A percentile compares a stretch with the other conserved stretches of the same genome.
phyloP scores from a whole-genome alignment of 805 yeast genomes.

The Kodamaea laetipori region DNA sequence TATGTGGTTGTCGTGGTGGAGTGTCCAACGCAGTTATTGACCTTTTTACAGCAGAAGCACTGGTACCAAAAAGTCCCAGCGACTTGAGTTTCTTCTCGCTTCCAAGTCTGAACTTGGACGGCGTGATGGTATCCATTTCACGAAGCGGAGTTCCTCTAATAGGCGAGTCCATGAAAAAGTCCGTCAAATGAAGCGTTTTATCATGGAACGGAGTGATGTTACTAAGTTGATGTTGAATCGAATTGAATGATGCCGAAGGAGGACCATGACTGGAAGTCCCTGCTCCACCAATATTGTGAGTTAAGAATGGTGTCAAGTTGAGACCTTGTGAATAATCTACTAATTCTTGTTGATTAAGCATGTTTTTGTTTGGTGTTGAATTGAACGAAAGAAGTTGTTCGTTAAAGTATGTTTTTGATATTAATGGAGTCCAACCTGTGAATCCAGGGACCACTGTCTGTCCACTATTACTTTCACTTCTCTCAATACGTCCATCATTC shows the following conservation, averaged over 20 bases:
- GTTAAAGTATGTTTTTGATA: constrained; percentile 38
- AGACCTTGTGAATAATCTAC: constrained; percentile 37
- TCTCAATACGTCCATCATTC: not conserved
- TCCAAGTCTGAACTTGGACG: constrained; percentile 35
- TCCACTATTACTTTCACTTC: not conserved
- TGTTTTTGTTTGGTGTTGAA: constrained; percentile 39
- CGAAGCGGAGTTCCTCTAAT: constrained; percentile 35
- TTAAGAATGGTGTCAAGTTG: constrained; percentile 45
- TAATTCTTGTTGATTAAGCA: constrained; percentile 17
- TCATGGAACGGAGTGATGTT: constrained; percentile 47
- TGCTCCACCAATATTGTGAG: constrained; percentile 27
- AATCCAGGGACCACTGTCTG: constrained; percentile 14
- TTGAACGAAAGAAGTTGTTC: constrained; percentile 37
- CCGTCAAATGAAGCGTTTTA: constrained; percentile 42
- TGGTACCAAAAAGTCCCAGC: constrained; percentile 8
- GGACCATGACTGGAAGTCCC: constrained; percentile 10
- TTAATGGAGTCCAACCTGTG: constrained; percentile 48
- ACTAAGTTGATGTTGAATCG: constrained; percentile 24
- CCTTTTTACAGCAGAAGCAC: constrained; percentile 30
- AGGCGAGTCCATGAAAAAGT: constrained; percentile 49
- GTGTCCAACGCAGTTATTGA: constrained; percentile 41
- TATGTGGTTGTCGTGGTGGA: constrained; percentile 39
- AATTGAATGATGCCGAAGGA: constrained; percentile 18
- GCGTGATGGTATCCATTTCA: constrained; percentile 42
- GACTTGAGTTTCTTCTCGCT: constrained; percentile 19